phyloP scores from a whole-genome alignment of 176 grass and related monocot genomes.

The Triticum monococcum region DNA sequence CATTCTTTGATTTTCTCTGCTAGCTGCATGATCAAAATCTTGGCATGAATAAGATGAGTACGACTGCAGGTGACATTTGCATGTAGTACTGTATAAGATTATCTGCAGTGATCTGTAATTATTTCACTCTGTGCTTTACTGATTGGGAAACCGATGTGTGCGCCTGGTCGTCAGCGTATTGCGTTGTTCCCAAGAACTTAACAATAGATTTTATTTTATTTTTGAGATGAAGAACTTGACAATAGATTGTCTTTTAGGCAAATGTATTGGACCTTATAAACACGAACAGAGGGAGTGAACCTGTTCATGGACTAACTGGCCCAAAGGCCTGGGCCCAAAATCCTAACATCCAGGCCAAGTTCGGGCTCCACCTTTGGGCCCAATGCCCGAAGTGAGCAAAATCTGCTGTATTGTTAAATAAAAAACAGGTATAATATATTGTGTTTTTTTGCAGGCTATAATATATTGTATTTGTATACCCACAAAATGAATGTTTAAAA shows the following conservation, averaged over 20 bases:
- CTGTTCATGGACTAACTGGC: too few species aligned
- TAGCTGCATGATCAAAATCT: not conserved
- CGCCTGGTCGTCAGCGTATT: conserved; percentile 12
- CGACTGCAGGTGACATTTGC: not conserved
- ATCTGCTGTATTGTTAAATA: too few species aligned
- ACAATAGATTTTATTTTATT: not conserved
- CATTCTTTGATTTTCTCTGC: not conserved
- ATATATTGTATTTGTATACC: too few species aligned
- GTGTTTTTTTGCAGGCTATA: too few species aligned
- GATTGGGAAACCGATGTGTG: not conserved
- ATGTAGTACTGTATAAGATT: not conserved
- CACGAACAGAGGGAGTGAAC: too few species aligned
- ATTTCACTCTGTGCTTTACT: not conserved
- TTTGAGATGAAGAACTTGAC: not conserved
- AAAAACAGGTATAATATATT: too few species aligned
- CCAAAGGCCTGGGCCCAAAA: too few species aligned
- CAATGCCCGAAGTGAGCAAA: too few species aligned
- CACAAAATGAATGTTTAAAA: too few species aligned
- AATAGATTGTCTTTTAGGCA: not conserved
- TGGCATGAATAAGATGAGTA: conserved; percentile 2
- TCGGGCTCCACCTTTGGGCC: too few species aligned
- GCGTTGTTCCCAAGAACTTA: conserved; percentile 2
- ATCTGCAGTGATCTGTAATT: conserved; percentile 15
- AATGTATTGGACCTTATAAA: too few species aligned
- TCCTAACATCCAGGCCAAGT: too few species aligned